Base-by-base conservation (phyloP, 768 basidiomycete genomes). In the Suillus subalutaceus region DNA sequence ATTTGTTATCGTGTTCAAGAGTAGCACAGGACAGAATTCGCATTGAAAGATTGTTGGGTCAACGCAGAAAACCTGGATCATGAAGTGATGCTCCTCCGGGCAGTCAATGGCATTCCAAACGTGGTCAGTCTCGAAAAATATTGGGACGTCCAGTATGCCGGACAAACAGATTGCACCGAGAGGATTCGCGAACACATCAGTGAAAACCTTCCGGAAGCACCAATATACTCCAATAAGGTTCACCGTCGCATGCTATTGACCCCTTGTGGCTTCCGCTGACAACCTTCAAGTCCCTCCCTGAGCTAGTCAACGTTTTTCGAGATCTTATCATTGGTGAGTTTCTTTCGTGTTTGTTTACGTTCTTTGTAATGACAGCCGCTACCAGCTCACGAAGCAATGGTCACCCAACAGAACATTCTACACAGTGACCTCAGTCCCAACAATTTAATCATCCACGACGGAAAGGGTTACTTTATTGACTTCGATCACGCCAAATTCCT, bases 291-390 rank as follows among this genome's bases (percentile, higher is more conserved):
- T 52, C 50, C 15, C 0, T 26, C 15, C 23, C 23, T 7, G 23
- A 52, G 50, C 26, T 52, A 26, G 6, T 52, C 50, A 30, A 26
- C 0, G 7, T 52, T 30, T 30, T 52, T 16, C 0, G 0, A 52
- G 50, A 52, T 4, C 6, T 26, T 52, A 1, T 52, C 0, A 6
- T 30, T 16, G 13, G 50, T 52, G 26, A 52, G 50, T 52, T 16
- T 30, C 13, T 30, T 26, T 52, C 0, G n/a, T 13, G 26, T 1
- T 52, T 26, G 23, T 87, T 46, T n/a, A 16, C 26, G 15, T 26
- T 15, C 23, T 26, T 52, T 52, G 15, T 16, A 52, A 52, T 52
- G 10, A 48, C 46, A 7, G 9, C 9, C 10, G 23, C 8, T 7
- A 2, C 1, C 46, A 48, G 46, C 46, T 2, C 46, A 48, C 12